Evolutionary conservation across 2,329 filamentous ascomycete genomes (phyloP), one percentile per base, ranked within the genome.

Genomic region (Aspergillus ochraceoroseus): DNA sequence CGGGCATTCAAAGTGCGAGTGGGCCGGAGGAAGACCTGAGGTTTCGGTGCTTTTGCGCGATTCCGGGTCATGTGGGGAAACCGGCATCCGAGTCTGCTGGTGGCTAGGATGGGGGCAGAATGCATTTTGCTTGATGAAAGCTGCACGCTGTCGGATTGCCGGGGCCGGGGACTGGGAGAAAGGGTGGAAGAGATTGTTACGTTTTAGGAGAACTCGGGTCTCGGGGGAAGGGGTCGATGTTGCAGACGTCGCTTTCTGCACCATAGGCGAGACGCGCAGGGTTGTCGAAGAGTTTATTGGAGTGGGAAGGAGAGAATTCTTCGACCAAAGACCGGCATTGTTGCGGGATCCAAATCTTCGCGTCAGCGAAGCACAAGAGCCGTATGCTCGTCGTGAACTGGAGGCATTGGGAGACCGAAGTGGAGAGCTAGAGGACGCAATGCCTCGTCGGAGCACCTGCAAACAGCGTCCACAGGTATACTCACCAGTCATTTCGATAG

Each of bases 51-150:
- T 65, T 57, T 82, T 80, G 47, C 72, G 70, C 22, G 73, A 73
- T 60, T 85, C 81, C 7, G 77, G 71, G 52, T 84, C 80, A 44
- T 79, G 70, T 1, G 80, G 75, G 22, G 80, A 80, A 38, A 74
- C 75, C 1, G 85, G 76, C 3, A 82, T 62, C 49, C 85, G 79
- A 2, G 85, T 89, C 40, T 82, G 78, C 54, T 82, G 80, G 64
- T 98, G 92, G 40, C 85, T 80, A 4, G 87, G 87, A 58, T 98
- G 92, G 17, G 92, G 87, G 59, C 92, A 98, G 65, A 87, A 85
- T 9, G 90, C 90, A 71, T 95, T 87, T 58, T 94, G 85, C 61
- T 83, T 86, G 68, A 96, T 96, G 58, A 87, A 94, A 7, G 85
- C 85, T 18, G 90, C 92, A 53, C 92, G 82, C 55, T 81, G 80